Evolutionary conservation across 805 yeast species (phyloP).

Genomic region (Zygosaccharomyces bailii): DNA sequence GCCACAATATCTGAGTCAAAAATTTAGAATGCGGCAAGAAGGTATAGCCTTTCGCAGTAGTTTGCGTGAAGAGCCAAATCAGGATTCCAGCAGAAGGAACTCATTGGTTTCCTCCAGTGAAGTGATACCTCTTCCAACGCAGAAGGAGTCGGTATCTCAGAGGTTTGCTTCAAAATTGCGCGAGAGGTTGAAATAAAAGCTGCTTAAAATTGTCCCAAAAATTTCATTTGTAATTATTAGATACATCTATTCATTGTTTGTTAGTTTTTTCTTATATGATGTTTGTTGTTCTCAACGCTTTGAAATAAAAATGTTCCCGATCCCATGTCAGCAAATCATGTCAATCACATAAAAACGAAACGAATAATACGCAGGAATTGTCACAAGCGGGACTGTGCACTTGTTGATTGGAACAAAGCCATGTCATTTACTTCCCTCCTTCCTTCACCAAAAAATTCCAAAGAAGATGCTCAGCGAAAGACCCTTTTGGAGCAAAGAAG

Average conservation of each 20-base stretch:
- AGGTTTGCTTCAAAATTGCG: slow-evolving; percentile 26
- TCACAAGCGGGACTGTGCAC: no score
- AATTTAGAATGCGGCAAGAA: slow-evolving; percentile 30
- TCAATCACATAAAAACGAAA: no score
- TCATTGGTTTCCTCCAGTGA: slow-evolving; percentile 7
- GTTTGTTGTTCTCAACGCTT: background rate
- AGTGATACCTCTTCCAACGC: slow-evolving; percentile 9
- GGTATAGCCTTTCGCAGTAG: slow-evolving; percentile 36
- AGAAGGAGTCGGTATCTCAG: slow-evolving; percentile 20
- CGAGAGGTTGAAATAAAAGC: slow-evolving; percentile 22
- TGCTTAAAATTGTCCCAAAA: background rate
- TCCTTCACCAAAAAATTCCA: slow-evolving; percentile 24
- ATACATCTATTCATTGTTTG: background rate
- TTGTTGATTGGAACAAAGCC: no score
- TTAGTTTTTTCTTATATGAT: background rate
- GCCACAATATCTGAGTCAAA: slow-evolving; percentile 18
- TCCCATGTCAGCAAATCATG: no score
- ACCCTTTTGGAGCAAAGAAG: background rate
- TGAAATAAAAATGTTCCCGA: no score
- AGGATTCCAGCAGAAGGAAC: slow-evolving; percentile 13
- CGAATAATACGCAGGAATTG: no score
- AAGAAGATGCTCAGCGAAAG: background rate
- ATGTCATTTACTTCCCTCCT: slow-evolving; percentile 27
- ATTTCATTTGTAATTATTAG: background rate
- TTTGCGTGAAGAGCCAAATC: slow-evolving; percentile 22